These are phyloP conservation scores for Sporisorium scitamineum DNA, from an alignment of 1,284 basidiomycete genomes.

Conservation along the genomic window DNA sequence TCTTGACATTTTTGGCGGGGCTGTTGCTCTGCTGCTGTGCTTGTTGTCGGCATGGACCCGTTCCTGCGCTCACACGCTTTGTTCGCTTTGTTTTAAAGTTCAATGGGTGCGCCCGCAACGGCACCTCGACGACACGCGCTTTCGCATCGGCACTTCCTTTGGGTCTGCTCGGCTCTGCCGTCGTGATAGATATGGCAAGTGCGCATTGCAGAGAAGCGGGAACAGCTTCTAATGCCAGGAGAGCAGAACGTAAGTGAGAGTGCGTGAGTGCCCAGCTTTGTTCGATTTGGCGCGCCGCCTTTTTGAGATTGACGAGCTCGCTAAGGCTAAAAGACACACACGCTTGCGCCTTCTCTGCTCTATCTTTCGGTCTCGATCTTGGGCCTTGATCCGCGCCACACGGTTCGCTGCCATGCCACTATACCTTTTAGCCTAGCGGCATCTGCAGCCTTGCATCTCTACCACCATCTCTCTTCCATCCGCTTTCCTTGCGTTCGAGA, in stretches of 20 bases:
- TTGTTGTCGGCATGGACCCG: too few relatives aligned
- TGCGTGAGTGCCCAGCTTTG: too few relatives aligned
- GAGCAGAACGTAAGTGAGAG: not conserved
- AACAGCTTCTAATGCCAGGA: too few relatives aligned
- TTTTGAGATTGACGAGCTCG: not conserved
- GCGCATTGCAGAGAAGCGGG: too few relatives aligned
- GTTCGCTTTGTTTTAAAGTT: too few relatives aligned
- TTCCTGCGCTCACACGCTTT: too few relatives aligned
- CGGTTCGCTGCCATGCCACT: not conserved
- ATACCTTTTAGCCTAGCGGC: not conserved
- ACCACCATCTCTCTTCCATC: not conserved
- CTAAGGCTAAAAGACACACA: not conserved
- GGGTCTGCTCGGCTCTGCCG: not conserved
- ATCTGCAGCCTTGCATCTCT: not conserved
- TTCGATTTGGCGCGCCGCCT: not conserved
- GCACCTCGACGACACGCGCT: too few relatives aligned
- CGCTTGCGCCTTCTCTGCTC: not conserved
- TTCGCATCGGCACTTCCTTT: not conserved
- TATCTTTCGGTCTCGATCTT: not conserved
- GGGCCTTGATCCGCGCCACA: not conserved
- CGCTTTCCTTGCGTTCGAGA: not conserved
- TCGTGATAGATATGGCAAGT: too few relatives aligned
- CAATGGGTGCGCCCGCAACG: too few relatives aligned
- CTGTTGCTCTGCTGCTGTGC: too few relatives aligned
- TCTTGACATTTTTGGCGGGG: too few relatives aligned